phyloP scores from a whole-genome alignment of 202 grass and related monocot genomes.

The Panicum hallii region DNA sequence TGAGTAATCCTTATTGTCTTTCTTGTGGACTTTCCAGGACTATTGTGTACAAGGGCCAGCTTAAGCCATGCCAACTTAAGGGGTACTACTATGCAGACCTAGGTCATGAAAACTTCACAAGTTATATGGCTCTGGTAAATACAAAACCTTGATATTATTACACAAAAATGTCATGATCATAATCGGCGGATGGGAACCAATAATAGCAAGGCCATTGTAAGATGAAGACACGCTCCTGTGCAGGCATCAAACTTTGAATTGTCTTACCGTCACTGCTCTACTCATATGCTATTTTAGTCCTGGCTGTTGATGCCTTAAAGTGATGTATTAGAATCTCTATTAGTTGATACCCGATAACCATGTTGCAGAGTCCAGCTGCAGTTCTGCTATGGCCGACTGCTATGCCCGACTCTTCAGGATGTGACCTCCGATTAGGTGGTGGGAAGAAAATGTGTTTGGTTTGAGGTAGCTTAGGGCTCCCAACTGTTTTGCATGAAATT shows the following conservation, averaged over 20 bases:
- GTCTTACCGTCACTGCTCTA: conserved; percentile 57
- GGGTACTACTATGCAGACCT: conserved; percentile 95
- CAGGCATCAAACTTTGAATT: conserved; percentile 61
- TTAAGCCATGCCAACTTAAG: conserved; percentile 83
- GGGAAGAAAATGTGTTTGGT: conserved; percentile 76
- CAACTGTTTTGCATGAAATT: conserved; percentile 80
- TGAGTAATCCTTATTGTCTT: conserved; percentile 45
- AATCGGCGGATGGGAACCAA: conserved; percentile 53
- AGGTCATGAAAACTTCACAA: conserved; percentile 84
- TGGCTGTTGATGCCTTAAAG: conserved; percentile 67
- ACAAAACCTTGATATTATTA: conserved; percentile 65
- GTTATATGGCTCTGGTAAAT: conserved; percentile 99
- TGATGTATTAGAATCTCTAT: conserved; percentile 65
- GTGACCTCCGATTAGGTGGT: conserved; percentile 64
- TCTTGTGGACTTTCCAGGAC: conserved; percentile 60
- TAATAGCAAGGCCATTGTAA: conserved; percentile 64
- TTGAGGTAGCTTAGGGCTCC: conserved; percentile 80
- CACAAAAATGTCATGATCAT: conserved; percentile 47
- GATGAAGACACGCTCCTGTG: conserved; percentile 50
- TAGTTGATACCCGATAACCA: conserved; percentile 79
- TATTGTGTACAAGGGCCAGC: conserved; percentile 90
- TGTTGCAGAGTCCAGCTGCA: conserved; percentile 89
- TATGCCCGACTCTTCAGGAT: conserved; percentile 79
- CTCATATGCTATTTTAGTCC: conserved; percentile 64
- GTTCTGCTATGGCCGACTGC: conserved; percentile 76